Conservation (phyloP, 805 yeast genomes). For the Wickerhamomyces ciferrii region DNA sequence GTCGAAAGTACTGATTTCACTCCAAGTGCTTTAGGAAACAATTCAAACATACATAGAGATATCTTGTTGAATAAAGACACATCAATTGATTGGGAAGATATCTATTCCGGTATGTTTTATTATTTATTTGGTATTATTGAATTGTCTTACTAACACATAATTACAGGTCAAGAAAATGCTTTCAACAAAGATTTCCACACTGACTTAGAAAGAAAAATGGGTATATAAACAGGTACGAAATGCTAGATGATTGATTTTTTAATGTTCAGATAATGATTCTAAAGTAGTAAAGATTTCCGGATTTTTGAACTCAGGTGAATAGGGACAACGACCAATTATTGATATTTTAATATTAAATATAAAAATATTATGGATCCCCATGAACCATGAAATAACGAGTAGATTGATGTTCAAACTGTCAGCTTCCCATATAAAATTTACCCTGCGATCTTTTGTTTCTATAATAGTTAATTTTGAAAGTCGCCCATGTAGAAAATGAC, state of each 20-base stretch:
- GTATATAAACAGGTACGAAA: conserved; percentile 14
- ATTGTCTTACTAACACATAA: conserved; percentile 15
- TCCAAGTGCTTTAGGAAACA: conserved; percentile 58
- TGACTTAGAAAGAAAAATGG: conserved; percentile 64
- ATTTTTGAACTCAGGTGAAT: too few species aligned
- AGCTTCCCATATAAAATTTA: neutral
- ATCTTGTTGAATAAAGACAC: conserved; percentile 75
- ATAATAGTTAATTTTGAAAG: neutral
- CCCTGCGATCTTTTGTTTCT: neutral
- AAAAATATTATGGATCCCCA: too few species aligned
- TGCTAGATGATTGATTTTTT: neutral
- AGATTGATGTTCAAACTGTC: too few species aligned
- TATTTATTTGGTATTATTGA: too few species aligned
- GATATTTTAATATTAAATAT: too few species aligned
- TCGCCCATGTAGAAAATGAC: neutral
- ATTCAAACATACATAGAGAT: conserved; percentile 62
- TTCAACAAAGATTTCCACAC: conserved; percentile 54
- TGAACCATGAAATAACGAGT: too few species aligned
- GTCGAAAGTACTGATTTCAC: conserved; percentile 65
- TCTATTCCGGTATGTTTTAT: conserved; percentile 48
- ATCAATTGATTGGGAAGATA: conserved; percentile 89
- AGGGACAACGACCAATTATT: too few species aligned
- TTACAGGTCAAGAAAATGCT: conserved; percentile 33
- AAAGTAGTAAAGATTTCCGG: neutral
- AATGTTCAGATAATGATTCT: too few species aligned